phyloP scores from a whole-genome alignment of 768 basidiomycete genomes.

The Lactarius evosmus region DNA sequence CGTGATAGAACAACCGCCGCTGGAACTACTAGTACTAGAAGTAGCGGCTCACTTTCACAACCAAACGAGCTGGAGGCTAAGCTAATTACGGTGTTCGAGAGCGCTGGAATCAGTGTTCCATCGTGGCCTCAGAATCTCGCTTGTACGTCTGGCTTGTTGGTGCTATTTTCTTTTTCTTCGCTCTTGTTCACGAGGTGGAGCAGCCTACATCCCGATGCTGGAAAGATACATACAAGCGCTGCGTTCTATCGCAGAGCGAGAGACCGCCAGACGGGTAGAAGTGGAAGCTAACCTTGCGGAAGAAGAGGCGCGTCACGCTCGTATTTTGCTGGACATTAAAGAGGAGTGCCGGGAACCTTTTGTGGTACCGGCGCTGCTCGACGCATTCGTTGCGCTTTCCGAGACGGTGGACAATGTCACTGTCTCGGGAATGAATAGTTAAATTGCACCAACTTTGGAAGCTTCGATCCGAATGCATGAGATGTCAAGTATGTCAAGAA shows the following conservation, averaged over 20 bases:
- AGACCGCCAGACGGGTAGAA: not conserved
- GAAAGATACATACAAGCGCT: not conserved
- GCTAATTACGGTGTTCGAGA: constrained; percentile 3
- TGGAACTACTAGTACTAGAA: not conserved
- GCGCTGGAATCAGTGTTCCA: constrained; percentile 11
- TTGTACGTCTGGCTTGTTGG: constrained; percentile 4
- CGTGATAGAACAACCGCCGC: not conserved
- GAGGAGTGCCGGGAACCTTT: constrained; percentile 32
- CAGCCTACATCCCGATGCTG: constrained; percentile 5
- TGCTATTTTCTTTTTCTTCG: not conserved
- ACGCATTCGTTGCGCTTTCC: constrained; percentile 34
- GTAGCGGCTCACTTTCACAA: not conserved
- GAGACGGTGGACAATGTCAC: constrained; percentile 27
- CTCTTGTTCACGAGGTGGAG: constrained; percentile 3
- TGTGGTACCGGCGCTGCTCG: constrained; percentile 35
- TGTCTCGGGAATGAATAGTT: not conserved
- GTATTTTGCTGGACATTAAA: constrained; percentile 20
- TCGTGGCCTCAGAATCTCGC: not conserved
- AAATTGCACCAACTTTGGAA: not conserved
- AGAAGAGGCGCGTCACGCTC: constrained; percentile 19
- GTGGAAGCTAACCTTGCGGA: constrained; percentile 17
- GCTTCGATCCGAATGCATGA: constrained; percentile 9
- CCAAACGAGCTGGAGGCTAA: constrained; percentile 7
- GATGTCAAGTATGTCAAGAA: not conserved
- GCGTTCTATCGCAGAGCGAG: not conserved